Evolutionary conservation across 768 basidiomycete genomes (phyloP).

Genomic region (Mycena kentingensis): DNA sequence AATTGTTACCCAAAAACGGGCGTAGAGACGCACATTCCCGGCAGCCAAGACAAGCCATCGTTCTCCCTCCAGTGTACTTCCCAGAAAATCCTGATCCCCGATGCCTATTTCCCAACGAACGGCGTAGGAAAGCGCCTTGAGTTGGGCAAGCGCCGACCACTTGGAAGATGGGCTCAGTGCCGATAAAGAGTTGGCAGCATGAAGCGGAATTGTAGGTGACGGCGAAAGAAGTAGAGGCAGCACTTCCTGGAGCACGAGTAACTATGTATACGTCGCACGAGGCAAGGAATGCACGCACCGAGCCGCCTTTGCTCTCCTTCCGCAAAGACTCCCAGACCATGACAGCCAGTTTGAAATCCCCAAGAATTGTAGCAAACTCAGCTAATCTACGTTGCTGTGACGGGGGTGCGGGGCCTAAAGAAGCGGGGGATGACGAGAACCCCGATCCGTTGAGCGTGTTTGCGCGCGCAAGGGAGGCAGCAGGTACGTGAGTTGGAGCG

Average conservation of each 20-base stretch:
- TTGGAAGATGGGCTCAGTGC: constrained; percentile 48
- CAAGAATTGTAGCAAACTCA: constrained; percentile 91
- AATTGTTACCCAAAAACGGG: background rate
- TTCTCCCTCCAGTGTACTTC: constrained; percentile 67
- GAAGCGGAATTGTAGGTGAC: constrained; percentile 57
- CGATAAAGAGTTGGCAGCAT: constrained; percentile 64
- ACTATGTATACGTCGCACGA: constrained; percentile 4
- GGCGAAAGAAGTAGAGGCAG: constrained; percentile 73
- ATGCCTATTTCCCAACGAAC: constrained; percentile 80
- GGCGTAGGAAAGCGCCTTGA: constrained; percentile 68
- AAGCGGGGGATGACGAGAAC: constrained; percentile 25
- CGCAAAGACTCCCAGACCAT: constrained; percentile 83
- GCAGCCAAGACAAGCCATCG: constrained; percentile 88
- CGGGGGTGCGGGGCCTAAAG: constrained; percentile 39
- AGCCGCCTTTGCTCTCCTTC: constrained; percentile 87
- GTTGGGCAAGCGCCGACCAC: constrained; percentile 60
- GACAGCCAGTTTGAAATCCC: constrained; percentile 84
- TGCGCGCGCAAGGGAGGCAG: constrained; percentile 45
- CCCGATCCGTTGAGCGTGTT: constrained; percentile 36
- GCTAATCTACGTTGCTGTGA: constrained; percentile 85
- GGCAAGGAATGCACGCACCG: constrained; percentile 49
- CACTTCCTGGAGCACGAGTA: constrained; percentile 61
- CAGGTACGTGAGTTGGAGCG: constrained; percentile 38
- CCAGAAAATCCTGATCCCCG: constrained; percentile 55
- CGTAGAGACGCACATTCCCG: constrained; percentile 59